Percentiles rank a stretch among this genome's conserved stretches.
phyloP scores from a whole-genome alignment of 306 rosid genomes.

The Adenanthera pavonina region DNA sequence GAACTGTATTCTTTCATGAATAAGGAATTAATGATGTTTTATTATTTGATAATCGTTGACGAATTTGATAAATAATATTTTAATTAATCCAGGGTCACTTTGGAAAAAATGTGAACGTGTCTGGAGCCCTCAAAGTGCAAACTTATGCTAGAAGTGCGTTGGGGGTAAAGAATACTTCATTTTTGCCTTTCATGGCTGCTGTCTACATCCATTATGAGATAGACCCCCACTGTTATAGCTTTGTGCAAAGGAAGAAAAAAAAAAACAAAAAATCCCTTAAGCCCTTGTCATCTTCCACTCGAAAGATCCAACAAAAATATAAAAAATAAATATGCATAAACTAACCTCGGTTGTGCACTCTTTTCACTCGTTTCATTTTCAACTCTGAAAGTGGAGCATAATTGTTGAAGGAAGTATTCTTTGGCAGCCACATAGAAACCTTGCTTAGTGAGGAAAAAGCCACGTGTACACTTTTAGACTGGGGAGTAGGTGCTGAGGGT shows the following conservation, averaged over 20 bases:
- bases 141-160: constrained; percentile 48
- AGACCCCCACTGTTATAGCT: neutral
- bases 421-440: constrained; percentile 21
- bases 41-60: constrained; percentile 52
- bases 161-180: constrained; percentile 19
- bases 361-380: constrained; percentile 51
- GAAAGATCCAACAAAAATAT: constrained; percentile 20
- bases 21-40: constrained; percentile 17
- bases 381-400: constrained; percentile 45
- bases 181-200: constrained; percentile 7
- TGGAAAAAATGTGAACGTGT: constrained; percentile 48
- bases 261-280: neutral
- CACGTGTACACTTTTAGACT: constrained; percentile 32
- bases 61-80: constrained; percentile 49
- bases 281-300: constrained; percentile 32
- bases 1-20: constrained; percentile 36
- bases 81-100: constrained; percentile 49
- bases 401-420: constrained; percentile 28
- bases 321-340: constrained; percentile 11
- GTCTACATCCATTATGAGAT: neutral
- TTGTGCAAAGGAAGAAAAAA: neutral
- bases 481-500: constrained; percentile 33
- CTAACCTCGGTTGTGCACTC: constrained; percentile 39
- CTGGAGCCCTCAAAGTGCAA: constrained; percentile 60
- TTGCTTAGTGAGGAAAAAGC: constrained; percentile 42